phyloP scores from a whole-genome alignment of 2,329 filamentous ascomycete species.

The Colletotrichum sp. region DNA sequence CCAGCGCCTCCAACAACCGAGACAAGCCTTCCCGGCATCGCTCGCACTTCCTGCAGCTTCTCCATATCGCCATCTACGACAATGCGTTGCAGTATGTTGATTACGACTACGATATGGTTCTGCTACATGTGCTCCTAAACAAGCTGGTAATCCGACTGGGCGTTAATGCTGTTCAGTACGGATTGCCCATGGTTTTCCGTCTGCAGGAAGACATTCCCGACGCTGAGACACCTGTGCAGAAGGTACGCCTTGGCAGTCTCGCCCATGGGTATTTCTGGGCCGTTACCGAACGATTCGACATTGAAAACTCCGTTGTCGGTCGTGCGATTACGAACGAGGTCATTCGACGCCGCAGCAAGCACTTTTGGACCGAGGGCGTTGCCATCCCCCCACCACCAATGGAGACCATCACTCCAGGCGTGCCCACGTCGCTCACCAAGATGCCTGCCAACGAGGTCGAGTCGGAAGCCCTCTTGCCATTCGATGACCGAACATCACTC shows the following conservation, averaged over 20 bases:
- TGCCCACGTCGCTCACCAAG: constrained; percentile 45
- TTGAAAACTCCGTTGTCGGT: constrained; percentile 73
- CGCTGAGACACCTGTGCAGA: constrained; percentile 69
- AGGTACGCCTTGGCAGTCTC: constrained; percentile 81
- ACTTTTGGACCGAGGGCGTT: constrained; percentile 81
- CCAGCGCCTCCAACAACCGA: constrained; percentile 63
- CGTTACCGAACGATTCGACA: constrained; percentile 77
- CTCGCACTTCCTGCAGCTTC: constrained; percentile 78
- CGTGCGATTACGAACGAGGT: constrained; percentile 79
- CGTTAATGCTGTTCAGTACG: constrained; percentile 79
- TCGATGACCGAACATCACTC: constrained; percentile 74
- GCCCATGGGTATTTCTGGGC: constrained; percentile 91
- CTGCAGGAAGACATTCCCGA: constrained; percentile 84
- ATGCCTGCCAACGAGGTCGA: constrained; percentile 61
- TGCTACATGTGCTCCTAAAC: constrained; percentile 78
- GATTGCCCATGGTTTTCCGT: constrained; percentile 86
- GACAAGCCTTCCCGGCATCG: constrained; percentile 60
- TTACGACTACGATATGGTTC: constrained; percentile 75
- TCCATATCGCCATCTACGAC: constrained; percentile 91
- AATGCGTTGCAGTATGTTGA: constrained; percentile 77
- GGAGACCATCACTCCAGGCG: constrained; percentile 63
- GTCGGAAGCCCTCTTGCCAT: constrained; percentile 72
- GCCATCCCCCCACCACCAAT: constrained; percentile 71
- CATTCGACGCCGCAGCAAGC: constrained; percentile 71
- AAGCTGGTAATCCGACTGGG: constrained; percentile 80